Evolutionary conservation across 352 stramenopile genomes (phyloP).

Genomic region (Globisporangium cylindrosporum): DNA sequence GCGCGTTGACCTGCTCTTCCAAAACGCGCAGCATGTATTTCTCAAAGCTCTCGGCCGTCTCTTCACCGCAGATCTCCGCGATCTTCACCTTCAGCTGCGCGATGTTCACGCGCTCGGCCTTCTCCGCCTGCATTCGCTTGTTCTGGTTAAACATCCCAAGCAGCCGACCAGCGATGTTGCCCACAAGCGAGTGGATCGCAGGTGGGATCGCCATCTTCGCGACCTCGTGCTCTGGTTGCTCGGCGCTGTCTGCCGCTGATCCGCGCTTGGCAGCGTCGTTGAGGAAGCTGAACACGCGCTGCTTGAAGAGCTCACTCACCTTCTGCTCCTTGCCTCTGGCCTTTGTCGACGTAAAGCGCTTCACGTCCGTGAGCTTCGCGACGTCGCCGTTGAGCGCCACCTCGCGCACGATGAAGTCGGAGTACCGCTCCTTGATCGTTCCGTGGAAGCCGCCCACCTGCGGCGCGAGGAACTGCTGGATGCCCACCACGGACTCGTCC

Average conservation of each 20-base stretch:
- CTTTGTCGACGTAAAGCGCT: slow-evolving; percentile 34
- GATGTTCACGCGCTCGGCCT: slow-evolving; percentile 40
- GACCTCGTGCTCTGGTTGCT: slow-evolving; percentile 16
- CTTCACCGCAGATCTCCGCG: slow-evolving; percentile 38
- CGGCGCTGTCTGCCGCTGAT: slow-evolving; percentile 6
- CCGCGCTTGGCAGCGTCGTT: slow-evolving; percentile 35
- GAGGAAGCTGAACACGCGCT: slow-evolving; percentile 61
- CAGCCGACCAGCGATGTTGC: slow-evolving; percentile 50
- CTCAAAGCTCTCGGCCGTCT: slow-evolving; percentile 35
- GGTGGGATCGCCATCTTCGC: slow-evolving; percentile 30
- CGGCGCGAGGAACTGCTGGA: slow-evolving; percentile 59
- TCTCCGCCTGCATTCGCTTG: slow-evolving; percentile 38
- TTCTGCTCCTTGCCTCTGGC: slow-evolving; percentile 44
- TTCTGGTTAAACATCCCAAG: slow-evolving; percentile 66
- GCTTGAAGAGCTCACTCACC: slow-evolving; percentile 79
- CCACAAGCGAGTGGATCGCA: slow-evolving; percentile 49
- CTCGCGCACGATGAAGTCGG: slow-evolving; percentile 91
- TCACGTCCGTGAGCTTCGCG: slow-evolving; percentile 62
- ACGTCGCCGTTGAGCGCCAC: slow-evolving; percentile 56
- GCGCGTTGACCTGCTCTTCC: slow-evolving; percentile 21
- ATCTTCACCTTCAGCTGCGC: slow-evolving; percentile 42
- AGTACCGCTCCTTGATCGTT: slow-evolving; percentile 88
- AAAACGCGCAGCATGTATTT: slow-evolving; percentile 45
- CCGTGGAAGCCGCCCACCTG: slow-evolving; percentile 77
- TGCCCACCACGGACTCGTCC: slow-evolving; percentile 73